Base-by-base conservation (phyloP, 495 filamentous ascomycete genomes). In the Podospora sp. region DNA sequence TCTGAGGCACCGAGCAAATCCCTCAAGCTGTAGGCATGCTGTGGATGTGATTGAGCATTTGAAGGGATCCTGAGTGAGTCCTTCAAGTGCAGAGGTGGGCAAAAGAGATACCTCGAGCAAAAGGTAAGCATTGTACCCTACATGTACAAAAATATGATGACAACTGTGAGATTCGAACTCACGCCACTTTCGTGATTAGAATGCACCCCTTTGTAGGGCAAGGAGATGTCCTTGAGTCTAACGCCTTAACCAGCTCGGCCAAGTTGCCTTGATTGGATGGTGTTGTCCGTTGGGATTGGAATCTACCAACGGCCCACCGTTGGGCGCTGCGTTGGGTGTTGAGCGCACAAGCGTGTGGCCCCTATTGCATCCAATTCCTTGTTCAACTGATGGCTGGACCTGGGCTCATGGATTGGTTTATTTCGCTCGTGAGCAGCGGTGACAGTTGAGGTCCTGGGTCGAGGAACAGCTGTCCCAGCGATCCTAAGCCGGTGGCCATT, bases 171-270 rank as follows among this genome's bases (percentile, higher is more conserved):
- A 75, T 75, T 75, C 73, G 73, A 75, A 75, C 73, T 68, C 73
- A 70, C 73, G 73, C 73, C 68, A 72, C 73, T 75, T 75, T 61
- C 73, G 73, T 73, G 68, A 75, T 49, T 69, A 73, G 71, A 75
- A 75, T 69, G 29, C 67, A 66, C 57, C 59, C 62, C 46, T 56
- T 20, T 63, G 14, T 57, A 12, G 33, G 58, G 59, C 36, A 64
- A 62, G 68, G 63, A 69, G 59, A 69, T 55, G 36, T 61, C 68
- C 73, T 75, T 75, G 73, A 75, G 73, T 75, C 69, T 73, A 69
- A 57, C 73, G 71, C 73, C 73, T 75, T 75, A 75, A 71, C 73
- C 73, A 71, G 66, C 73, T 75, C 73, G 73, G 73, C 71, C 73
- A 75, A 25, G 35, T 50, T 50, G 60, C 60, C 60, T 60, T 60